Conservation (phyloP, 2,329 filamentous ascomycete genomes). For the Trichoderma citrinoviride region DNA sequence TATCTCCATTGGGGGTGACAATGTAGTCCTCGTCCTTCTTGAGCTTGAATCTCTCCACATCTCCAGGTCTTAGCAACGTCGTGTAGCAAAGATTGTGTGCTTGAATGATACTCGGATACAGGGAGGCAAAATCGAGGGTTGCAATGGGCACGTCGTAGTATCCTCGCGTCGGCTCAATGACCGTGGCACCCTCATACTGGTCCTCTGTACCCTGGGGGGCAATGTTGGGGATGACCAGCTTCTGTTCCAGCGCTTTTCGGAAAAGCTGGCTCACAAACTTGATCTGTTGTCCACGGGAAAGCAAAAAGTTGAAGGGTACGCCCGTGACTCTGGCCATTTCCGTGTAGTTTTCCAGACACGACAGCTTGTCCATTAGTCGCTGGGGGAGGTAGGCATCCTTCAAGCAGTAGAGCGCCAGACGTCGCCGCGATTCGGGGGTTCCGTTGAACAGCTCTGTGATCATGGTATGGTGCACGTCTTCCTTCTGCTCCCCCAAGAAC, state of each 20-base stretch:
- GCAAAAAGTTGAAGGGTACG: slow-evolving; percentile 91
- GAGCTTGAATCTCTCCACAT: slow-evolving; percentile 71
- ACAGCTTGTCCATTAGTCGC: slow-evolving; percentile 92
- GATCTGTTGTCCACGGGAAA: slow-evolving; percentile 91
- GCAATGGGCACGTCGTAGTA: slow-evolving; percentile 96
- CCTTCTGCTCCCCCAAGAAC: slow-evolving; percentile 95
- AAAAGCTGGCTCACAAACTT: slow-evolving; percentile 98
- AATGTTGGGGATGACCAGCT: slow-evolving; percentile 89
- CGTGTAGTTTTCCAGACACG: slow-evolving; percentile 97
- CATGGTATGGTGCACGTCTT: slow-evolving; percentile 98
- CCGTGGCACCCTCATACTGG: slow-evolving; percentile 95
- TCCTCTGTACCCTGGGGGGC: slow-evolving; percentile 70
- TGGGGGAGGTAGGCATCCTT: slow-evolving; percentile 97
- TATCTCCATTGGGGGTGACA: slow-evolving; percentile 88
- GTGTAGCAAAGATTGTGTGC: slow-evolving; percentile 99
- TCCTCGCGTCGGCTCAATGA: slow-evolving; percentile 90
- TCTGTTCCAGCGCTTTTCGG: slow-evolving; percentile 88
- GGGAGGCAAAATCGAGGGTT: slow-evolving; percentile 95
- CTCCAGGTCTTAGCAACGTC: slow-evolving; percentile 71
- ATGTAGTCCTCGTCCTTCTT: slow-evolving; percentile 95
- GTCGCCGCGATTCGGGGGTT: slow-evolving; percentile 84
- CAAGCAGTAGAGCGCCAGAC: slow-evolving; percentile 90
- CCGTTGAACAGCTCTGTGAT: slow-evolving; percentile 98
- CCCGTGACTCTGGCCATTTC: slow-evolving; percentile 99
- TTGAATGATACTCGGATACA: slow-evolving; percentile 98